These are phyloP conservation scores for Gossypium lobatum DNA, from an alignment of 441 rosid genomes.

Conservation along the genomic window DNA sequence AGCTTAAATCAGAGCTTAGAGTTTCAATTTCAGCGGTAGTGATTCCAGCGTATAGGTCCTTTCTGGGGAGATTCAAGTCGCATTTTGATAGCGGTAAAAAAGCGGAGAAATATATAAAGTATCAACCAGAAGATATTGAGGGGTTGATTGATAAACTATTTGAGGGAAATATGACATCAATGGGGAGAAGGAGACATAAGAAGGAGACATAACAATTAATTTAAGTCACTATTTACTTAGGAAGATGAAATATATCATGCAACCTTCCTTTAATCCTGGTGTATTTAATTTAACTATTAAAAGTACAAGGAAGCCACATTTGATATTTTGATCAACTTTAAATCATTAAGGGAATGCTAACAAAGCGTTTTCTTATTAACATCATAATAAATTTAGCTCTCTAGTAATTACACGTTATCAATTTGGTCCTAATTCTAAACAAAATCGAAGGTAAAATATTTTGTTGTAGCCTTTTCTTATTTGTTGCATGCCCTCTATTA, in stretches of 20 bases:
- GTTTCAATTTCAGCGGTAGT: constrained; percentile 73
- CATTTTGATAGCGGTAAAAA: constrained; percentile 52
- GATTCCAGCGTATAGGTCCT: constrained; percentile 85
- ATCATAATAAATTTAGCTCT: too few relatives aligned
- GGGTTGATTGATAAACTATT: constrained; percentile 63
- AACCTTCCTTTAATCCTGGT: background rate
- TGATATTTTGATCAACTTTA: too few relatives aligned
- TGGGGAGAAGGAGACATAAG: constrained; percentile 39
- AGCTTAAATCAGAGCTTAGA: constrained; percentile 82
- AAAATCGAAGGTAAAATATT: too few relatives aligned
- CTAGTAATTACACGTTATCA: too few relatives aligned
- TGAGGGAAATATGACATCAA: constrained; percentile 58
- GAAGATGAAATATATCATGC: background rate
- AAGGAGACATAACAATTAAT: constrained; percentile 27
- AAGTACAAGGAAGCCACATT: too few relatives aligned
- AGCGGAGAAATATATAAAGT: constrained; percentile 69
- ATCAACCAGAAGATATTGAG: constrained; percentile 86
- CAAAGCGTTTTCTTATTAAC: too few relatives aligned
- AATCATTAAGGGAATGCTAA: too few relatives aligned
- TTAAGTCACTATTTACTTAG: background rate
- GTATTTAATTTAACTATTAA: background rate
- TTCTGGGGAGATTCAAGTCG: constrained; percentile 73
- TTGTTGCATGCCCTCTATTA: too few relatives aligned
- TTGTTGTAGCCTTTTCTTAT: too few relatives aligned
- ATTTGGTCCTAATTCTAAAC: too few relatives aligned